Conservation (phyloP, 2,329 filamentous ascomycete species). For the Penicillium sp. region DNA sequence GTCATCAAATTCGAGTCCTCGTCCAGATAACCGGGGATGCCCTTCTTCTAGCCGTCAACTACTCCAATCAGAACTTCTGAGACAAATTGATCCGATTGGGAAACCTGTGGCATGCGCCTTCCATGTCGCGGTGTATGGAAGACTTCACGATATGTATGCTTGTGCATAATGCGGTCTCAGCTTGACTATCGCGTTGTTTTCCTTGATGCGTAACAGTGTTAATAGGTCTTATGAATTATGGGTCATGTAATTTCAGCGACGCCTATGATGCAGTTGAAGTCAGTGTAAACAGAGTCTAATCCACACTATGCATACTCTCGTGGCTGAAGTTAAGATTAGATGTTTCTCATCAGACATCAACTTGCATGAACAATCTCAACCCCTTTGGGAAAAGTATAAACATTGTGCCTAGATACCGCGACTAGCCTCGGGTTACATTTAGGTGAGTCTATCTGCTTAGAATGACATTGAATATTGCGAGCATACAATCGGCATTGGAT, state of each 20-base stretch:
- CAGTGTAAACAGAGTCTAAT: not conserved
- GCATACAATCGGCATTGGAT: not conserved
- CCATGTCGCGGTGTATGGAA: no score
- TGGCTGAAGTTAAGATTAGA: not conserved
- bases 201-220: not conserved
- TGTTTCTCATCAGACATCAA: not conserved
- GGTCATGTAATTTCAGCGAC: not conserved
- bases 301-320: not conserved
- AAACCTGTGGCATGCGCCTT: not conserved
- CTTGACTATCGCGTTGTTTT: not conserved
- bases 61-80: not conserved
- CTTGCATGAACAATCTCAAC: not conserved
- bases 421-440: not conserved
- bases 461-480: no score
- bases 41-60: no score
- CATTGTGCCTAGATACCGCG: not conserved
- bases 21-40: not conserved
- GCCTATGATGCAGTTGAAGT: not conserved
- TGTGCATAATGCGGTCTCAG: not conserved
- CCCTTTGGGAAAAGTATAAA: not conserved
- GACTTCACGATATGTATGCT: not conserved
- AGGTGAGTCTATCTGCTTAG: not conserved
- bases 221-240: not conserved
- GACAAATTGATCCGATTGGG: not conserved
- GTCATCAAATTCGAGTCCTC: not conserved